A percentile compares a stretch with the other conserved stretches of the same genome.
phyloP scores from a whole-genome alignment of 2,329 filamentous ascomycete genomes.

The Fusarium fracticaudum region DNA sequence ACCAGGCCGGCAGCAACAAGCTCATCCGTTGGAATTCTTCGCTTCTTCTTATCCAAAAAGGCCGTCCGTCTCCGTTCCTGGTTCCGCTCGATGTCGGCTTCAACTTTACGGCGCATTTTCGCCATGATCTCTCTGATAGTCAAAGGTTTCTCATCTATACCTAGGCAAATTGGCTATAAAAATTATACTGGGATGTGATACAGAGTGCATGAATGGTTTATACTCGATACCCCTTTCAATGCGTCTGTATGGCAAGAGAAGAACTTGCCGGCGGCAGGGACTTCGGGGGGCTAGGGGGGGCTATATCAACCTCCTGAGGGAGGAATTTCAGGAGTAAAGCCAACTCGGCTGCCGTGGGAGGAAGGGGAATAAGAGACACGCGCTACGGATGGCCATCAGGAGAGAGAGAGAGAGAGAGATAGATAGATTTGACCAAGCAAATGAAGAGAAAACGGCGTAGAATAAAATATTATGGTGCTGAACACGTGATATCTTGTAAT shows the following conservation, averaged over 20 bases:
- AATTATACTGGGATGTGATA: background rate
- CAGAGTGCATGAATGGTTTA: background rate
- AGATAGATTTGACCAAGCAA: background rate
- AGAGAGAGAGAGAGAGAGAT: background rate
- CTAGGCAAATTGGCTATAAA: background rate
- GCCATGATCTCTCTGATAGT: background rate
- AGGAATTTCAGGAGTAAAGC: fast-evolving
- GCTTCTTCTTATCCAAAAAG: background rate
- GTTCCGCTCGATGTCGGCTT: background rate
- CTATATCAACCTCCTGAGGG: background rate
- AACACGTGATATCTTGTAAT: background rate
- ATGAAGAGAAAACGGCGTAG: background rate
- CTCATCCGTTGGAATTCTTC: fast-evolving
- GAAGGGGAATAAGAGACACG: background rate
- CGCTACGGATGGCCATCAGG: background rate
- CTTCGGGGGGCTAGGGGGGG: too few relatives aligned
- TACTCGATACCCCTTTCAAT: background rate
- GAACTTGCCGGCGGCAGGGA: too few relatives aligned
- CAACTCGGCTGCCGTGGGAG: background rate
- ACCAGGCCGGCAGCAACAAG: too few relatives aligned
- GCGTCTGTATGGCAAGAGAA: background rate
- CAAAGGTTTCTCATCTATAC: background rate
- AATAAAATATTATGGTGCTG: too few relatives aligned
- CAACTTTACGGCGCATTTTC: background rate
- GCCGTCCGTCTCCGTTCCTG: background rate